Base-by-base conservation (phyloP, 176 grass and related monocot genomes). In the Oryza meyeriana region DNA sequence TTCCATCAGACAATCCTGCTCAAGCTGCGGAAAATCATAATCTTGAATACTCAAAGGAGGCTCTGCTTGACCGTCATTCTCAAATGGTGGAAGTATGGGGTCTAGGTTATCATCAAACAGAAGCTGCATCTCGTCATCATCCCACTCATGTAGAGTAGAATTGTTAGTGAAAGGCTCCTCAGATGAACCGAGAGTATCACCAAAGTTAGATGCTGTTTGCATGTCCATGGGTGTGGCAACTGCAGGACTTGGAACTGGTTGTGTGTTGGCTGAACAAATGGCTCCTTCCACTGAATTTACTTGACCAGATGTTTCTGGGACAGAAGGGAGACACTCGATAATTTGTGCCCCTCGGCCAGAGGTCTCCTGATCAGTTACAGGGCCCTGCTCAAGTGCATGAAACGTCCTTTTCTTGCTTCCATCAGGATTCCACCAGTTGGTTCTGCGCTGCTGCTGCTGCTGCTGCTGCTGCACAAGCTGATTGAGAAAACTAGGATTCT, bases 401-500 rank as follows among this genome's bases (percentile, higher is more conserved):
- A 94, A 73, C 67, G 88, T 87, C 25, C 85, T 87, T 86, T 94
- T 94, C 76, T 88, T 94, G 75, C 41, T 90, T 57, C 52, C 75
- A 77, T 82, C 91, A 57, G 68, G 69, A 31, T 76, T 81, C 63
- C 79, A 75, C 79, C 88, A 80, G 68, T 69, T 94, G 28, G 48
- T 82, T 66, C 84, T 88, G 62, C 68, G 83, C 64, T 94, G 89
- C 26, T 78, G 61, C 4, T 63, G 47, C 13, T 59, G 75, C 76
- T 79, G 75, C 76, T 79, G 78, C n/a, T 90, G 92, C 64, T 88
- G 86, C 40, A 94, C 86, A 20, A 94, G 40, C 34, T 87, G 89
- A 38, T 79, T 80, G 63, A 94, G 83, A 70, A 87, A 86, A 73
- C 57, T 71, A 61, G 92, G 92, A 71, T 84, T 94, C 81, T 87